phyloP scores from a whole-genome alignment of 1,139 yeast species.

The Yamadazyma diddensiae region DNA sequence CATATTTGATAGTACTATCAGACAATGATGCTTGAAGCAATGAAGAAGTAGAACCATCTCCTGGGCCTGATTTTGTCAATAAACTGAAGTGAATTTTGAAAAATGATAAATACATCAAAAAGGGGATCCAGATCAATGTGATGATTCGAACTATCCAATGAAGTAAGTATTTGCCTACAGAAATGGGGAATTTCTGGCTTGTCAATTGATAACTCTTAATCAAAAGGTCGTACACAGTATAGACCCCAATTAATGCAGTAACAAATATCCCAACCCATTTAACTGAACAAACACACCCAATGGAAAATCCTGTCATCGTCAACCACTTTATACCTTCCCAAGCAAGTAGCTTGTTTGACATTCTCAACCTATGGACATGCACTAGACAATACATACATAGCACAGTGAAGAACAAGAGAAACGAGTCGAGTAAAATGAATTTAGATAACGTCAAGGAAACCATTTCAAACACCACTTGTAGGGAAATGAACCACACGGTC shows the following conservation, averaged over 20 bases:
- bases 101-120: conserved; percentile 60
- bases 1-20: conserved; percentile 48
- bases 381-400: conserved; percentile 57
- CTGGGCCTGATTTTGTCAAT: conserved; percentile 75
- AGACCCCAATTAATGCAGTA: conserved; percentile 82
- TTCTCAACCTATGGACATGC: conserved; percentile 48
- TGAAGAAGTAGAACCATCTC: conserved; percentile 71
- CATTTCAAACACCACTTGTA: conserved; percentile 83
- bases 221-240: conserved; percentile 72
- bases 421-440: conserved; percentile 92
- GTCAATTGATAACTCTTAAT: conserved; percentile 54
- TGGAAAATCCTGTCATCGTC: conserved; percentile 66
- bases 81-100: conserved; percentile 80
- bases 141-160: conserved; percentile 78
- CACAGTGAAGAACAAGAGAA: conserved; percentile 76
- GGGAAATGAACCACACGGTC: conserved; percentile 83
- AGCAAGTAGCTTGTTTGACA: conserved; percentile 37
- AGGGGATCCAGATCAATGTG: conserved; percentile 72
- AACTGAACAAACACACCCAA: conserved; percentile 92
- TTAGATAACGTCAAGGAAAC: conserved; percentile 88
- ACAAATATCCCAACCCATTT: conserved; percentile 96
- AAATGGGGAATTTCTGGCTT: conserved; percentile 29
- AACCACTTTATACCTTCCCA: conserved; percentile 54
- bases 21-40: conserved; percentile 65
- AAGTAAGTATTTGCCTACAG: conserved; percentile 36